Evolutionary conservation across 2,329 filamentous ascomycete species (phyloP), one percentile per base, ranked within the genome.

Genomic region (Aspergillus brasiliensis): DNA sequence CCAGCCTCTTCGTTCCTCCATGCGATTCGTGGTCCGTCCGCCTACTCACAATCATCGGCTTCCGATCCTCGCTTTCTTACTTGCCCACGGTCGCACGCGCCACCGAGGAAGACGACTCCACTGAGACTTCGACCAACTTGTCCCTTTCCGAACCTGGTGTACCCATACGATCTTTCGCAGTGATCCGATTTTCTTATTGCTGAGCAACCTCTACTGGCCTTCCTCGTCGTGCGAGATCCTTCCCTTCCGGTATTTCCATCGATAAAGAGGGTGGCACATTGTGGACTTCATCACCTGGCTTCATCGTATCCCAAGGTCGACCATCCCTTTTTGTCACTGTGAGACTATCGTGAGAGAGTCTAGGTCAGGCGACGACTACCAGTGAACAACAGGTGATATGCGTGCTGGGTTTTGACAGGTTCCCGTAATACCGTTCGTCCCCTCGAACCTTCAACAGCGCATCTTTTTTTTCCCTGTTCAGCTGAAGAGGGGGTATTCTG

Each of bases 401-500:
- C 61, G 61, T 64, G 57, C 63, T 64, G 58, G 61, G 59, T 57
- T 61, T 54, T 62, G 67, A 64, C 57, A 55, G 61, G 58, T 64
- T 58, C 52, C 56, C 57, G 57, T 51, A 47, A 58, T 58, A 59
- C 55, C 59, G 38, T 49, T 58, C 57, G 47, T 59, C 61, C 58
- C 58, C 61, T 65, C 62, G 56, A 62, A 61, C 61, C 59, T 59
- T 62, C 60, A 61, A 34, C 60, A 63, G 63, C 62, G 62, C 63
- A 64, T 66, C 66, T 69, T 67, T 64, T 66, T 66, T 69, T 67
- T 64, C 25, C 67, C 46, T 67, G 62, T 69, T 69, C 59, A 70
- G 34, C 69, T 62, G 67, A 64, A 70, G 77, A 79, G 76, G 78
- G 76, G 78, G 76, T 76, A 71, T 71, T 76, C 78, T 81, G 80